Evolutionary conservation across 1,284 basidiomycete species (phyloP), one percentile per base, ranked within the genome.

Genomic region (Heterobasidion irregulare): DNA sequence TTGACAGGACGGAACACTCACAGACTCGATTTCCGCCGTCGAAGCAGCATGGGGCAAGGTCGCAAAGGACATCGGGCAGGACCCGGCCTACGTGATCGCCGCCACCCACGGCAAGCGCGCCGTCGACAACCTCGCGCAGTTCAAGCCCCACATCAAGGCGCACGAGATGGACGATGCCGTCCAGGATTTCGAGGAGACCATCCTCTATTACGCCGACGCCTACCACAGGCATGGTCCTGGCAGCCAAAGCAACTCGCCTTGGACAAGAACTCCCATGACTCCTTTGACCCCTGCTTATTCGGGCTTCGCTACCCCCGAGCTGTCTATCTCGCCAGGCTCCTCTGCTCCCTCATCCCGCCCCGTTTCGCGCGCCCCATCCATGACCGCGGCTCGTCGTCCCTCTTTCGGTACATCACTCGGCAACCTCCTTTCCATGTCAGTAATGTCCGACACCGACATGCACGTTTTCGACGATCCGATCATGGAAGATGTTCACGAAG

Each of bases 41-140:
- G 88, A 90, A 67, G 84, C 85, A 6, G 88, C 88, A 7, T 90
- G 88, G 88, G 80, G 79, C 38, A 84, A 83, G 62, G 86, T 90
- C 52, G 87, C 88, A 2, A 72, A 72, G 47, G 84, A 87, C 66
- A 78, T 87, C 49, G 83, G 82, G 53, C 78, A 82, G 66, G 82
- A 86, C 67, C 83, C 82, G 10, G 72, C 71, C 57, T 75, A 78
- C 56, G 82, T 86, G 58, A 86, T 86, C 65, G 79, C 80, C 35
- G 84, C 84, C 45, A 89, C 87, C 12, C 88, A 90, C 66, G 88
- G 88, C 64, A 84, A 88, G 65, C 83, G 79, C 57, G 79, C 78
- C 19, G 75, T 79, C 63, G 80, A 82, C 71, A 82, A 71, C 65
- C 69, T 71, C 57, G 56, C 69, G 18, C 66, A 66, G 56, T 71